A percentile compares a stretch with the other conserved stretches of the same genome.
These are phyloP conservation scores for Tulasnella calospora DNA, from an alignment of 768 basidiomycete species.

Conservation along the genomic window DNA sequence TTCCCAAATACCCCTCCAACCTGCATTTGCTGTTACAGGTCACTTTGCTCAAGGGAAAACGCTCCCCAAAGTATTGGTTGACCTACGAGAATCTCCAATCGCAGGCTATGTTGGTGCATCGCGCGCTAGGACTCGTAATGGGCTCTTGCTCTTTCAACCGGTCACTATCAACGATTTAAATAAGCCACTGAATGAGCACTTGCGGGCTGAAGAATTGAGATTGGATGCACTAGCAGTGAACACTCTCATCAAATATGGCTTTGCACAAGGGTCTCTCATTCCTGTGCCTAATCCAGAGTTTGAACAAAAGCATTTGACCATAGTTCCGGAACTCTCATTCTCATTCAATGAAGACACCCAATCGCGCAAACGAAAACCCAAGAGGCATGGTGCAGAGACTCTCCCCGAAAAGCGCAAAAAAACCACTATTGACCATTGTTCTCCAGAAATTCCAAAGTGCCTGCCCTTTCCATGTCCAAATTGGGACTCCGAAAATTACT, in stretches of 20 bases:
- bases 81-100: constrained; percentile 32
- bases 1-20: constrained; percentile 33
- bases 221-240: background rate
- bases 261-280: background rate
- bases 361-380: background rate
- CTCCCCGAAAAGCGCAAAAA: too few relatives aligned
- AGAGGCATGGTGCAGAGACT: too few relatives aligned
- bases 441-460: too few relatives aligned
- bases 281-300: background rate
- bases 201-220: background rate
- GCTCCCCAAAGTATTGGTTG: constrained; percentile 30
- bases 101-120: constrained; percentile 38
- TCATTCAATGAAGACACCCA: background rate
- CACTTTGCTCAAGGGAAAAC: constrained; percentile 38
- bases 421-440: too few relatives aligned
- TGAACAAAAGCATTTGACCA: background rate
- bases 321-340: background rate
- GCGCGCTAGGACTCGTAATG: constrained; percentile 28
- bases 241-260: background rate
- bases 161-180: background rate
- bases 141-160: constrained; percentile 22
- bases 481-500: background rate
- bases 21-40: constrained; percentile 36
- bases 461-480: background rate
- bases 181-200: background rate